phyloP scores from a whole-genome alignment of 352 stramenopile species.

The Pythium chondricola region DNA sequence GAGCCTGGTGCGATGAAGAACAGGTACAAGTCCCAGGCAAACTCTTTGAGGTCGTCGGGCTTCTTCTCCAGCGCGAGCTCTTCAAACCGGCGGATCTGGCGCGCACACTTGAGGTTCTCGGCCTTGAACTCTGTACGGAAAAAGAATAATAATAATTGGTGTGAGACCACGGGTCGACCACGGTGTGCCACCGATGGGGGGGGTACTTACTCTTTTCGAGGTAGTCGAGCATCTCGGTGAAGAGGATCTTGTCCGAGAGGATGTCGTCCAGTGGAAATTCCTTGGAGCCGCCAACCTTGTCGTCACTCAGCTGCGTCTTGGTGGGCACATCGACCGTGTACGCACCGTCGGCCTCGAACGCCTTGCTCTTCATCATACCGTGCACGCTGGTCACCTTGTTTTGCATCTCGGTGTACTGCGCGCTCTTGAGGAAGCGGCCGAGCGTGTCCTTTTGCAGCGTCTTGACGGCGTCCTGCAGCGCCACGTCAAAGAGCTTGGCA shows the following conservation, averaged over 20 bases:
- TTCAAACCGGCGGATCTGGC: conserved; percentile 75
- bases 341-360: conserved; percentile 53
- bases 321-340: conserved; percentile 62
- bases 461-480: conserved; percentile 79
- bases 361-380: conserved; percentile 58
- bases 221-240: conserved; percentile 81
- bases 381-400: conserved; percentile 44
- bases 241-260: conserved; percentile 73
- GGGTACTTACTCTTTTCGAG: conserved; percentile 67
- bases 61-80: conserved; percentile 66
- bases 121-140: conserved; percentile 64
- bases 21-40: conserved; percentile 76
- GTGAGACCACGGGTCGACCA: too few species aligned
- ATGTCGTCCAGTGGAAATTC: conserved; percentile 80
- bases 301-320: conserved; percentile 50
- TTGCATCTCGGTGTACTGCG: conserved; percentile 75
- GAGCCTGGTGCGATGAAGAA: conserved; percentile 75
- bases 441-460: conserved; percentile 80
- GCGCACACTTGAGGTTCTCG: conserved; percentile 79
- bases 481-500: conserved; percentile 78
- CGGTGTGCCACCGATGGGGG: too few species aligned
- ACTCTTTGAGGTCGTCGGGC: conserved; percentile 70
- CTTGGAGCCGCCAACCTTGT: conserved; percentile 37
- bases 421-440: conserved; percentile 67
- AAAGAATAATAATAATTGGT: too few species aligned